phyloP scores from a whole-genome alignment of 257 asterid genomes.

The Solanum sparsipilum region DNA sequence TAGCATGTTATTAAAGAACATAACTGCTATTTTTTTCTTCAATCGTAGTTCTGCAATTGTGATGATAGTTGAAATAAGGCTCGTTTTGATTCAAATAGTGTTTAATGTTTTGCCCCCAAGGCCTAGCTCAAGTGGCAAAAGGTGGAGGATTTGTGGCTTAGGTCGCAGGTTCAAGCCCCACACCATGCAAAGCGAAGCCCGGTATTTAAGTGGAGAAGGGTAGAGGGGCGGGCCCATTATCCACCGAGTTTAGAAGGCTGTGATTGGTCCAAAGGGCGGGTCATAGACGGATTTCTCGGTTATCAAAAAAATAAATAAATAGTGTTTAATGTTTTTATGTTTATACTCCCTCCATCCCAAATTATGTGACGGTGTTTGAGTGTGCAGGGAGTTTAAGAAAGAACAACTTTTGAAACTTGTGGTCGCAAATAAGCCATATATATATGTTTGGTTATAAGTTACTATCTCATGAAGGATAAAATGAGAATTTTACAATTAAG shows the following conservation, averaged over 20 bases:
- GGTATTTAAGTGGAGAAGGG: too few species aligned
- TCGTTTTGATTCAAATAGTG: background rate
- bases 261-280: too few species aligned
- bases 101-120: background rate
- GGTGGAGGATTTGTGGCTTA: too few species aligned
- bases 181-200: too few species aligned
- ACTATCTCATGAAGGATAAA: background rate
- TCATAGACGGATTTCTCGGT: too few species aligned
- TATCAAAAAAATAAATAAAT: too few species aligned
- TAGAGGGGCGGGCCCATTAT: too few species aligned
- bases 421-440: background rate
- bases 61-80: background rate
- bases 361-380: background rate
- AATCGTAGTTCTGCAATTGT: background rate
- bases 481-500: background rate
- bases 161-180: too few species aligned
- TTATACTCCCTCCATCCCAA: background rate
- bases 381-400: background rate
- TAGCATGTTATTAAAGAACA: background rate
- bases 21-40: background rate
- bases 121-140: too few species aligned
- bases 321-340: background rate
- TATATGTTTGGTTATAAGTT: background rate
- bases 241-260: too few species aligned
- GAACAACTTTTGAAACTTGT: background rate